A percentile compares a stretch with the other conserved stretches of the same genome.
These are phyloP conservation scores for Metschnikowia corniflorae DNA, from an alignment of 805 yeast species.

Conservation along the genomic window DNA sequence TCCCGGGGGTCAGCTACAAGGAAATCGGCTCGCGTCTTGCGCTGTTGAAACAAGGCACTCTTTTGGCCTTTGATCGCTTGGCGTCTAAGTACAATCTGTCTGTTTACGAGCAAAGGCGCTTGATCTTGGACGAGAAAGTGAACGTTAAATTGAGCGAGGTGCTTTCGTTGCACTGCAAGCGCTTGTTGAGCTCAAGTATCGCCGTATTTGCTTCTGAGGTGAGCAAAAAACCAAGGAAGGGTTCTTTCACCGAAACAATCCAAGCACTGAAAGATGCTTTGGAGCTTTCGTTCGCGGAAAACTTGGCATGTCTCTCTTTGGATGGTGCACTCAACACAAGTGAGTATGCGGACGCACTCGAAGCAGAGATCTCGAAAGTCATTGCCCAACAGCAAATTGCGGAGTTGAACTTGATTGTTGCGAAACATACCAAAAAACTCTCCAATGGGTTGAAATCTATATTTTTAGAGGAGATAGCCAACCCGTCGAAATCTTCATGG, in stretches of 20 bases:
- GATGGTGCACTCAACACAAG: constrained; percentile 27
- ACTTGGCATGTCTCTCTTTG: constrained; percentile 24
- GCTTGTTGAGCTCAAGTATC: constrained; percentile 8
- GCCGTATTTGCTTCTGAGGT: constrained; percentile 11
- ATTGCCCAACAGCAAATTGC: constrained; percentile 31
- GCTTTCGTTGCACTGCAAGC: constrained; percentile 29
- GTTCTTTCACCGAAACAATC: constrained; percentile 15
- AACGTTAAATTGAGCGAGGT: constrained; percentile 41
- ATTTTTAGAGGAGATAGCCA: constrained; percentile 44
- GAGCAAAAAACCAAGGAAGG: constrained; percentile 10
- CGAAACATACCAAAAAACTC: constrained; percentile 46
- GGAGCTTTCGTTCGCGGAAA: constrained; percentile 13
- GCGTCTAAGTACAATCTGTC: constrained; percentile 72
- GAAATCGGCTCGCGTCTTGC: constrained; percentile 43
- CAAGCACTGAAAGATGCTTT: constrained; percentile 11
- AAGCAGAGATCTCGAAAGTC: constrained; percentile 21
- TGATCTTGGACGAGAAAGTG: constrained; percentile 45
- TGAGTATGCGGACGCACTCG: constrained; percentile 15
- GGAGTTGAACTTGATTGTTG: constrained; percentile 32
- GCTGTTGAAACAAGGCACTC: constrained; percentile 42
- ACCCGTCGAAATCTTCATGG: constrained; percentile 42
- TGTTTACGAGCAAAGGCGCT: constrained; percentile 66
- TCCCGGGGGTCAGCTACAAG: constrained; percentile 38
- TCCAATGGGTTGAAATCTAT: constrained; percentile 46
- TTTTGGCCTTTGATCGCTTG: constrained; percentile 56